These are phyloP conservation scores for Zopfochytrium polystomum DNA, from an alignment of 371 early-diverging fungal genomes.

Conservation along the genomic window DNA sequence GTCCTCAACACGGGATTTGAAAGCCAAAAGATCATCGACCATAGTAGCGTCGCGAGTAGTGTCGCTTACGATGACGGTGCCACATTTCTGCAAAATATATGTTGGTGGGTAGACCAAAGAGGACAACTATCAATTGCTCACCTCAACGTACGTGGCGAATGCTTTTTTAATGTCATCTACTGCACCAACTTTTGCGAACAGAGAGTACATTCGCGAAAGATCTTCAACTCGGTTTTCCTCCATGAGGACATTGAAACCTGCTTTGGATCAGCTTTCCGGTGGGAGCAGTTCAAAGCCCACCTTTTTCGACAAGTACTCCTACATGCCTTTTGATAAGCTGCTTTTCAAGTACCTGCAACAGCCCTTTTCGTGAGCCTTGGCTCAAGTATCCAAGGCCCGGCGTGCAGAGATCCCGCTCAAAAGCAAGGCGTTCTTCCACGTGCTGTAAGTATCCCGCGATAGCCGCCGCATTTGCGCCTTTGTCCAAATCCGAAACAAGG, in stretches of 20 bases:
- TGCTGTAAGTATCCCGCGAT: constrained; percentile 64
- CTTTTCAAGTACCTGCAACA: constrained; percentile 59
- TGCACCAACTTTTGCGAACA: constrained; percentile 49
- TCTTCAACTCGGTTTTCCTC: constrained; percentile 54
- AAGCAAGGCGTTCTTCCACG: constrained; percentile 54
- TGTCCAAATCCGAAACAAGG: constrained; percentile 34
- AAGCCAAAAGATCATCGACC: constrained; percentile 66
- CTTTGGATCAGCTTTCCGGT: background rate
- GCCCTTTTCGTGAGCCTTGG: constrained; percentile 42
- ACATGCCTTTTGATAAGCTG: constrained; percentile 63
- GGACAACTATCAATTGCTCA: constrained; percentile 6
- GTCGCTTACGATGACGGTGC: constrained; percentile 55
- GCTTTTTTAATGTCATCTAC: constrained; percentile 28
- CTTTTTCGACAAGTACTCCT: constrained; percentile 61
- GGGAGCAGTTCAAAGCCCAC: constrained; percentile 31
- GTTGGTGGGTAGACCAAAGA: constrained; percentile 16
- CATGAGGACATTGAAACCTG: constrained; percentile 73
- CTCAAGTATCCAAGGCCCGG: constrained; percentile 45
- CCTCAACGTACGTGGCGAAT: constrained; percentile 38
- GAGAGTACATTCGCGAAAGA: constrained; percentile 55
- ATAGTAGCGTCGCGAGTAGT: constrained; percentile 53
- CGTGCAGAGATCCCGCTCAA: constrained; percentile 47
- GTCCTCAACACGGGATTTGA: constrained; percentile 66
- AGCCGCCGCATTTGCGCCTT: constrained; percentile 19
- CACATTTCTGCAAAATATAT: constrained; percentile 54